These are phyloP conservation scores for Byssothecium circinans DNA, from an alignment of 2,329 filamentous ascomycete species.

Conservation along the genomic window DNA sequence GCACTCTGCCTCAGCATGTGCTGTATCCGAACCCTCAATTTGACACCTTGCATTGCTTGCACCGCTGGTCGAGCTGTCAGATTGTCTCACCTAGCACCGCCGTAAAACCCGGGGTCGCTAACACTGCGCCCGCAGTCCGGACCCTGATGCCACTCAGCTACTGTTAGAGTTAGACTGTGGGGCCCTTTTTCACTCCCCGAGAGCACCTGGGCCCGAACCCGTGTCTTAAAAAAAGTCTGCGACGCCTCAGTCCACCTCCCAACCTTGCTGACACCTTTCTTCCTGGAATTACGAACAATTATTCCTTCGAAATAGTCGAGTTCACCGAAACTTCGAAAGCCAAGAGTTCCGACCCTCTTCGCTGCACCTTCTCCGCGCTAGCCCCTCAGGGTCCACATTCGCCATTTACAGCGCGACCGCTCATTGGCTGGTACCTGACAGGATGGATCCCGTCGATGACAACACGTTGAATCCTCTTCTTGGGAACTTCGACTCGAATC, in stretches of 20 bases:
- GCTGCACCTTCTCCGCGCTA: not conserved
- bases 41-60: too few relatives aligned
- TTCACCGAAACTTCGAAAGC: too few relatives aligned
- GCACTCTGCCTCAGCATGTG: too few relatives aligned
- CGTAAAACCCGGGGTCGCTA: too few relatives aligned
- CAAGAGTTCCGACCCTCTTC: not conserved
- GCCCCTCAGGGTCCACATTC: constrained; percentile 11
- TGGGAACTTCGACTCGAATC: constrained; percentile 23
- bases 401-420: constrained; percentile 1
- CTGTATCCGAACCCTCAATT: too few relatives aligned
- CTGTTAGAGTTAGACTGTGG: not conserved
- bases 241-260: not conserved
- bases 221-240: constrained; percentile 1
- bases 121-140: not conserved
- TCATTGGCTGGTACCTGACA: constrained; percentile 27
- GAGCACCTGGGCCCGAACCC: not conserved
- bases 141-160: not conserved
- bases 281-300: not conserved
- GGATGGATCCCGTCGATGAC: constrained; percentile 22
- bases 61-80: too few relatives aligned
- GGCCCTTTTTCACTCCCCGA: not conserved
- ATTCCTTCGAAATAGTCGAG: too few relatives aligned
- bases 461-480: constrained; percentile 19
- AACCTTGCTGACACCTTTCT: not conserved
- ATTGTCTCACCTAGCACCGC: too few relatives aligned